Evolutionary conservation across 2,329 filamentous ascomycete genomes (phyloP), one percentile per base, ranked within the genome.

Genomic region (Volutella citrinella): DNA sequence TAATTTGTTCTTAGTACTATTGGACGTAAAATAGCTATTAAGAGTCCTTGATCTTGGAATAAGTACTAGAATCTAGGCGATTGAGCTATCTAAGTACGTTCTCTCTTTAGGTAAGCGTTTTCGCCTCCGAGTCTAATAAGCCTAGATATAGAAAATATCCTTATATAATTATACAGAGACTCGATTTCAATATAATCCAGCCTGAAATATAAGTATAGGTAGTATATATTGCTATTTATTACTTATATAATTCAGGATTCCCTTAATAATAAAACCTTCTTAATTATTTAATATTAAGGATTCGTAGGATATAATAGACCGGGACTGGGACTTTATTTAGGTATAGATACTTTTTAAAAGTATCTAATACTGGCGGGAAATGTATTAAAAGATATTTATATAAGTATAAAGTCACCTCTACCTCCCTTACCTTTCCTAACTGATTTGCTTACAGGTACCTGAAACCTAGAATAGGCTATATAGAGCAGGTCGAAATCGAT

Each of bases 401-500:
- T 83, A 65, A 51, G 76, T 57, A n/a, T n/a, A n/a, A n/a, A n/a
- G n/a, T 29, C 17, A n/a, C 13, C 12, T 12, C 19, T 15, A 10
- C 12, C 24, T 23, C 11, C 23, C 19, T 13, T 23, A 10, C 8
- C 17, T 15, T 21, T 18, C n/a, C n/a, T n/a, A 27, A 25, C 31
- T 28, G n/a, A 15, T 23, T 19, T 26, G 14, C n/a, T 15, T 13
- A 10, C 15, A 86, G 81, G 29, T 83, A 90, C 54, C 71, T 94
- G 15, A 82, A 78, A 51, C 85, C 86, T 2, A 79, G 80, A 3
- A 73, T 67, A 30, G 88, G 87, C 36, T 76, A 72, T 56, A 73
- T 94, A 36, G 88, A 95, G 61, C 86, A 91, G 49, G 78, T 93
- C 32, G 88, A 95, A 56, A 84, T 95, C 35, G 87, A 95, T 59